Conservation (phyloP, 495 filamentous ascomycete genomes). For the Trichoderma asperelloides region DNA sequence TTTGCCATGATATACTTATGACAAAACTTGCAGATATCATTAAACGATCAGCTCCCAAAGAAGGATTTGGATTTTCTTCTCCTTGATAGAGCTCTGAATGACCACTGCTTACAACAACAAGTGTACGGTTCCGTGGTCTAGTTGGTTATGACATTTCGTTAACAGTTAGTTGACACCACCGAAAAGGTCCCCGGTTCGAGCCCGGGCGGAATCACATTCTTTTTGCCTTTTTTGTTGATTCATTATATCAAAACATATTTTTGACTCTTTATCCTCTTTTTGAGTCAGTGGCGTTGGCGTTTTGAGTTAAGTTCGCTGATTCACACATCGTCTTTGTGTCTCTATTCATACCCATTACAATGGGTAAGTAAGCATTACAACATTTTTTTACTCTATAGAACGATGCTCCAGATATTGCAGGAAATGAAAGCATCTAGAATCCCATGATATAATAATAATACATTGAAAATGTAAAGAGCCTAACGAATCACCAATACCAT, state of each 20-base stretch:
- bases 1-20: no score
- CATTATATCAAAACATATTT: background rate
- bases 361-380: no score
- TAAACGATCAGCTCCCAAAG: no score
- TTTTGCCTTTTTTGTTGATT: background rate
- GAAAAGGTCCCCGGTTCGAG: conserved; percentile 8
- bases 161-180: conserved; percentile 4
- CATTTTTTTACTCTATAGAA: background rate
- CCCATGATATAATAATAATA: background rate
- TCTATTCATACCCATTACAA: no score
- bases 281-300: no score
- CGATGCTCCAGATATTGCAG: background rate
- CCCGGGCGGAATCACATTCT: conserved; percentile 5
- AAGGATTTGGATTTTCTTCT: background rate
- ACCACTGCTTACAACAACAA: background rate
- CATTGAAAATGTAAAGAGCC: conserved; percentile 36
- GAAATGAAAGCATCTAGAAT: background rate
- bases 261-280: background rate
- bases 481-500: conserved; percentile 53
- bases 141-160: conserved; percentile 9
- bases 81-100: background rate
- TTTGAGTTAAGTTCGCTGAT: no score
- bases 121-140: conserved; percentile 4
- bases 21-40: no score
- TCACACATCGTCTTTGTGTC: no score